These are phyloP conservation scores for Aspergillus sclerotioniger DNA, from an alignment of 495 filamentous ascomycete species.

Conservation along the genomic window DNA sequence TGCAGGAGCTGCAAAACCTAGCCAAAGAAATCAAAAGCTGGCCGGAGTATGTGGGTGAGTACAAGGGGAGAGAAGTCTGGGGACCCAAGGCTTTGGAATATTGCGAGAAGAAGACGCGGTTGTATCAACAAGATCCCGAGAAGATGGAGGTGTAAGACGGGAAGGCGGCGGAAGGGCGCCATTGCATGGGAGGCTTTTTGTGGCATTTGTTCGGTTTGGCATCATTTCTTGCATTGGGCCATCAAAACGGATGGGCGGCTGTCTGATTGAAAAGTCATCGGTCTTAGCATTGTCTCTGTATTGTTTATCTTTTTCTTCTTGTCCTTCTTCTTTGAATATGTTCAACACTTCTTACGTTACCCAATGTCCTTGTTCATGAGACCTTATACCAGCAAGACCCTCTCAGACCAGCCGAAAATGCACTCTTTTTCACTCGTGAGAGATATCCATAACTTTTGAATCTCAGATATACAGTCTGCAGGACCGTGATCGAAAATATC, in stretches of 20 bases:
- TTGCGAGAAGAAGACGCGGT: conserved; percentile 27
- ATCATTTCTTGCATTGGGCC: conserved; percentile 15
- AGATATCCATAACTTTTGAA: too few relatives aligned
- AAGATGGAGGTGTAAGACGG: conserved; percentile 20
- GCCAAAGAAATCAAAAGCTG: conserved; percentile 50
- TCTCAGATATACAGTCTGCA: too few relatives aligned
- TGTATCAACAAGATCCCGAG: conserved; percentile 11
- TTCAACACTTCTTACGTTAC: background rate
- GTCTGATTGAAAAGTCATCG: conserved; percentile 29
- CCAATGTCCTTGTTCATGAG: background rate
- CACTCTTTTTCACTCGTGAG: too few relatives aligned
- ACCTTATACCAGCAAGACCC: background rate
- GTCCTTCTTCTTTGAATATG: background rate
- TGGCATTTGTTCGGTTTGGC: conserved; percentile 23
- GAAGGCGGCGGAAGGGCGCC: conserved; percentile 8
- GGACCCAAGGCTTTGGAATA: conserved; percentile 44
- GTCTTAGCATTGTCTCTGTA: conserved; percentile 8
- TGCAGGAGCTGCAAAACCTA: conserved; percentile 42
- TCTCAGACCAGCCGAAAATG: background rate
- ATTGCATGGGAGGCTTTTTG: conserved; percentile 20
- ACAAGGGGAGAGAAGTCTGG: conserved; percentile 55
- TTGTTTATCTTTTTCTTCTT: conserved; percentile 11
- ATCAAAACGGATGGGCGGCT: conserved; percentile 35
- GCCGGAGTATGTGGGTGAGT: conserved; percentile 51
- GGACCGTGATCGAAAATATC: too few relatives aligned